phyloP scores from a whole-genome alignment of 495 filamentous ascomycete genomes.

The Trypethelium eluteriae region DNA sequence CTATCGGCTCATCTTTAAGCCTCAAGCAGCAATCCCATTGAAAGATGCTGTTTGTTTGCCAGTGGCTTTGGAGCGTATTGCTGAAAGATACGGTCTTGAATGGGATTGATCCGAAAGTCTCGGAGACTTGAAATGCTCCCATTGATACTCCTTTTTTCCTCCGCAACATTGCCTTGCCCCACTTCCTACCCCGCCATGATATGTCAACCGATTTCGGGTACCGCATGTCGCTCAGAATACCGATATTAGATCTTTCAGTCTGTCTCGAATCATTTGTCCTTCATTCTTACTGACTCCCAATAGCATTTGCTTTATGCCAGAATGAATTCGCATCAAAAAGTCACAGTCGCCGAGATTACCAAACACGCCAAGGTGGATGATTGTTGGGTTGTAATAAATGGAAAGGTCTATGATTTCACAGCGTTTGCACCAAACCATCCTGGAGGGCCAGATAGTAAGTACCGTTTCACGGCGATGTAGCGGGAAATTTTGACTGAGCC shows the following conservation, averaged over 20 bases:
- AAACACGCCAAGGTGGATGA: slow-evolving; percentile 25
- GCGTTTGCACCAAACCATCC: slow-evolving; percentile 28
- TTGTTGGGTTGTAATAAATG: slow-evolving; percentile 29
- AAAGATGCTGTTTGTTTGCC: no score
- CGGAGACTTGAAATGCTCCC: not conserved
- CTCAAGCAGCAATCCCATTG: no score
- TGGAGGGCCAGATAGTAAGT: slow-evolving; percentile 23
- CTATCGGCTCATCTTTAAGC: no score
- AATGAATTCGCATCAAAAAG: slow-evolving; percentile 10
- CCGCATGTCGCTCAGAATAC: not conserved
- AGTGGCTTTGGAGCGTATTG: no score
- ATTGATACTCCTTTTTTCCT: no score
- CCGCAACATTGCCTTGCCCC: not conserved
- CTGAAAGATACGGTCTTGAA: no score
- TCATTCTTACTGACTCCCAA: not conserved
- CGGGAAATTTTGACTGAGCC: not conserved
- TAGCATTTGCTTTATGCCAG: not conserved
- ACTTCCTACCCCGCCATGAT: not conserved
- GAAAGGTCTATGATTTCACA: slow-evolving; percentile 26
- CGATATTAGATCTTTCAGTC: not conserved
- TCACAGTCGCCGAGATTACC: slow-evolving; percentile 21
- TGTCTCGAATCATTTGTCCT: not conserved
- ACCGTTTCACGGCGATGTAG: not conserved
- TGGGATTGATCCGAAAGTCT: no score
- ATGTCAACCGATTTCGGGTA: not conserved